These are phyloP conservation scores for Azolla pinnata DNA, from an alignment of 75 land plant species.

Conservation along the genomic window DNA sequence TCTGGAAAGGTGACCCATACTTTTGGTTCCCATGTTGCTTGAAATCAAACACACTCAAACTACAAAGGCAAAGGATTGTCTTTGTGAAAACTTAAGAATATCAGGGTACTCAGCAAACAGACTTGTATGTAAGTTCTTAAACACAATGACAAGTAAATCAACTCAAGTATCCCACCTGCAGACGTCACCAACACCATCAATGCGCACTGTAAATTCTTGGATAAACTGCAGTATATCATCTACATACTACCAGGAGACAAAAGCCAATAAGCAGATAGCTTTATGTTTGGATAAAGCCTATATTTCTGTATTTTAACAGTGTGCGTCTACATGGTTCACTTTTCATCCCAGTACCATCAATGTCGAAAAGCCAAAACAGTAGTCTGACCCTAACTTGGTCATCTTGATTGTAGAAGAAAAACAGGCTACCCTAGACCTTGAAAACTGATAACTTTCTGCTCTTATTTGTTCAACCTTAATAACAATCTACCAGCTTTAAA, in stretches of 20 bases:
- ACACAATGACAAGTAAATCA: not conserved
- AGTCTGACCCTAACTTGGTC: too few relatives aligned
- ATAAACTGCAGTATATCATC: constrained; percentile 80
- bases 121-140: too few relatives aligned
- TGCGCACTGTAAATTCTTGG: constrained; percentile 57
- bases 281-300: not conserved
- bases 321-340: not conserved
- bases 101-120: too few relatives aligned
- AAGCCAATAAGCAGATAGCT: not conserved
- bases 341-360: too few relatives aligned
- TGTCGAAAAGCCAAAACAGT: too few relatives aligned
- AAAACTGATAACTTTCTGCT: too few relatives aligned
- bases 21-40: constrained; percentile 77
- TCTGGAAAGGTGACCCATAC: constrained; percentile 75
- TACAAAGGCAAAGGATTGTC: constrained; percentile 29
- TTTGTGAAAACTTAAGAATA: too few relatives aligned
- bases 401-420: too few relatives aligned
- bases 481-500: not conserved
- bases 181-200: constrained; percentile 94
- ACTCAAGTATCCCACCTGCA: constrained; percentile 53
- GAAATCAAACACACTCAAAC: constrained; percentile 84
- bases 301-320: too few relatives aligned
- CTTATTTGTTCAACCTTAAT: not conserved
- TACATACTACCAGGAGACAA: constrained; percentile 51
- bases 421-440: too few relatives aligned